Percentiles rank a stretch among this genome's conserved stretches.
Conservation (phyloP, 306 rosid species). For the Senna tora region DNA sequence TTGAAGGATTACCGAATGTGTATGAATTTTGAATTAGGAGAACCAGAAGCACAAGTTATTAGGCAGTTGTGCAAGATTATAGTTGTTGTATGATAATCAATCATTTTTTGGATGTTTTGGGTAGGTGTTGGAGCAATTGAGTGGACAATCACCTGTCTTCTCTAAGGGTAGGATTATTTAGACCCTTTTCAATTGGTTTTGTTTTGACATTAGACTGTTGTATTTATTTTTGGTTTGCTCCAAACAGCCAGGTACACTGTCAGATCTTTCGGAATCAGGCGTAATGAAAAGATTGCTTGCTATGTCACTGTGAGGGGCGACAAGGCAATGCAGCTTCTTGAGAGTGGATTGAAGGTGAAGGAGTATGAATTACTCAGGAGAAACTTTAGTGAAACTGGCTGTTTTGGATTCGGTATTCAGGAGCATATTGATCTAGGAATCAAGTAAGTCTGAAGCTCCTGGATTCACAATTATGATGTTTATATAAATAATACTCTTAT, state of each 20-base stretch:
- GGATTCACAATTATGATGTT: neutral
- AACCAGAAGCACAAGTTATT: neutral
- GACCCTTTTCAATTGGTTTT: no score
- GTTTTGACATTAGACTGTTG: neutral
- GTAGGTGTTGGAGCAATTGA: conserved; percentile 66
- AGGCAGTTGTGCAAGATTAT: no score
- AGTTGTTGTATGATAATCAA: neutral
- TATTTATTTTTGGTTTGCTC: neutral
- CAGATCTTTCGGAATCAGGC: conserved; percentile 65
- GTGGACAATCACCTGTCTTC: conserved; percentile 71
- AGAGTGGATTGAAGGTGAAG: conserved; percentile 76
- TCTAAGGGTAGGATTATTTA: conserved; percentile 53
- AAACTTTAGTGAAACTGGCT: conserved; percentile 75
- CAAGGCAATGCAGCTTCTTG: conserved; percentile 75
- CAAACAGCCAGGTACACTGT: conserved; percentile 69
- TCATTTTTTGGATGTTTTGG: neutral
- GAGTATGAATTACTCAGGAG: conserved; percentile 66
- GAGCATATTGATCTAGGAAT: conserved; percentile 76
- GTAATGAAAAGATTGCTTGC: conserved; percentile 76
- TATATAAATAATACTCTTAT: no score
- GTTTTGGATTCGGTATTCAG: conserved; percentile 76
- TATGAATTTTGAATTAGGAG: neutral
- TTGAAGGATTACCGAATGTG: neutral
- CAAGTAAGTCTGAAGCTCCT: conserved; percentile 45
- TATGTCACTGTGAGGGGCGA: conserved; percentile 74